Percentiles rank a stretch among this genome's conserved stretches.
These are phyloP conservation scores for Amanita phalloides DNA, from an alignment of 768 basidiomycete genomes.

Conservation along the genomic window DNA sequence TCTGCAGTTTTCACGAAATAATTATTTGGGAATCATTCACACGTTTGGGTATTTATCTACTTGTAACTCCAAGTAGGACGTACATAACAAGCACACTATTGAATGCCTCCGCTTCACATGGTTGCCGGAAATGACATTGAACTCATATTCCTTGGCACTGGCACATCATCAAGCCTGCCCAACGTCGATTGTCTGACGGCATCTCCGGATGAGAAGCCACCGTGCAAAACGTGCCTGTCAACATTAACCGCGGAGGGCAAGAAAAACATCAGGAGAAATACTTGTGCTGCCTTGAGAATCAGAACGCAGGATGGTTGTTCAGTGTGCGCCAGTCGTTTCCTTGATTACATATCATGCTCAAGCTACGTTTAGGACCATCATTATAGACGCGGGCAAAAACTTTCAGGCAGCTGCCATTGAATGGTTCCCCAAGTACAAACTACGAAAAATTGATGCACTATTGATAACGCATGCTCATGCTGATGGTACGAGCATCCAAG, in stretches of 20 bases:
- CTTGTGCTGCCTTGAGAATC: constrained; percentile 55
- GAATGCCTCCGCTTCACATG: background rate
- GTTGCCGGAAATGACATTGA: constrained; percentile 21
- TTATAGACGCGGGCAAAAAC: constrained; percentile 82
- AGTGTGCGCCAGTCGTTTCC: constrained; percentile 30
- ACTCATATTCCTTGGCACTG: constrained; percentile 77
- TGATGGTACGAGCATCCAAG: constrained; percentile 35
- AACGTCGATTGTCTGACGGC: constrained; percentile 67
- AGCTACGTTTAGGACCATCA: constrained; percentile 43
- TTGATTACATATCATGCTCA: background rate
- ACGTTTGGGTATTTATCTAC: background rate
- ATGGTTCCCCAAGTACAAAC: constrained; percentile 56
- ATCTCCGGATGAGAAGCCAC: constrained; percentile 30
- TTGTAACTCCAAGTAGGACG: background rate
- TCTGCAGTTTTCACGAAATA: constrained; percentile 2
- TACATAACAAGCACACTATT: background rate
- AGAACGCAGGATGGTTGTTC: constrained; percentile 25
- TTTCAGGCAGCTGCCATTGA: constrained; percentile 47
- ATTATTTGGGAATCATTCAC: background rate
- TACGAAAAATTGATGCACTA: constrained; percentile 47
- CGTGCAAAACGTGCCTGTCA: constrained; percentile 58
- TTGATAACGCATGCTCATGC: constrained; percentile 86
- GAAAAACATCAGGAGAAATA: constrained; percentile 82
- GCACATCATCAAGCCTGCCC: constrained; percentile 67
- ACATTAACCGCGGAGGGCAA: constrained; percentile 60